Percentiles rank a stretch among this genome's conserved stretches.
Conservation (phyloP, 129 eudicot genomes). For the Smallanthus sonchifolius region DNA sequence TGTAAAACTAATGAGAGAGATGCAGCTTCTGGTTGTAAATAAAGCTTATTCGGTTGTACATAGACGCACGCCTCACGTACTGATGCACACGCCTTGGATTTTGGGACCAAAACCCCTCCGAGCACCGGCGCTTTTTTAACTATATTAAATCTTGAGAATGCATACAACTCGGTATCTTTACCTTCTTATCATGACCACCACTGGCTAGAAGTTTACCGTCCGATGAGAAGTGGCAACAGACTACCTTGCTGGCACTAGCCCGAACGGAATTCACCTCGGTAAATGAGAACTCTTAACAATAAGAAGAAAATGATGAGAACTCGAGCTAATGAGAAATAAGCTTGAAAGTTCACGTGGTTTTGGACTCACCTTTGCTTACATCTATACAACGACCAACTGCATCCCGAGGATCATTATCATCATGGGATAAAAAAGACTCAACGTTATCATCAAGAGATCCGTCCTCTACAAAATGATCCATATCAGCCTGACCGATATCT, state of each 20-base stretch:
- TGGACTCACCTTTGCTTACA: conserved; percentile 66
- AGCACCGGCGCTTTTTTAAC: too few species aligned
- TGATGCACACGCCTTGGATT: too few species aligned
- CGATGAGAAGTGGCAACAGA: conserved; percentile 27
- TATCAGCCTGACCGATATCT: conserved; percentile 80
- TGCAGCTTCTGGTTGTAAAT: too few species aligned
- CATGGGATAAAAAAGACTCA: conserved; percentile 92
- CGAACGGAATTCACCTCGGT: conserved; percentile 35
- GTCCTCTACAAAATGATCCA: conserved; percentile 97
- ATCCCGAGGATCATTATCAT: conserved; percentile 83
- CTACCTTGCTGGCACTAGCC: conserved; percentile 83
- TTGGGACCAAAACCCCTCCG: too few species aligned
- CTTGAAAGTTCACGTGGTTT: too few species aligned
- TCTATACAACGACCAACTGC: conserved; percentile 83
- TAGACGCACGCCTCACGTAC: too few species aligned
- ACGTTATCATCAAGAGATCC: conserved; percentile 94
- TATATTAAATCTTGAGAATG: too few species aligned
- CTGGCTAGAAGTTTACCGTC: conserved; percentile 58
- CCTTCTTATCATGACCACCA: conserved; percentile 99
- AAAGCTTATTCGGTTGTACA: too few species aligned
- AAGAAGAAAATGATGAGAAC: neutral
- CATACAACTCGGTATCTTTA: neutral
- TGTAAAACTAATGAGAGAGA: too few species aligned
- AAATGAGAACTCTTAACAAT: neutral
- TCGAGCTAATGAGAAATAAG: too few species aligned